Evolutionary conservation across 495 filamentous ascomycete species (phyloP).

Genomic region (Penicillium desertorum): DNA sequence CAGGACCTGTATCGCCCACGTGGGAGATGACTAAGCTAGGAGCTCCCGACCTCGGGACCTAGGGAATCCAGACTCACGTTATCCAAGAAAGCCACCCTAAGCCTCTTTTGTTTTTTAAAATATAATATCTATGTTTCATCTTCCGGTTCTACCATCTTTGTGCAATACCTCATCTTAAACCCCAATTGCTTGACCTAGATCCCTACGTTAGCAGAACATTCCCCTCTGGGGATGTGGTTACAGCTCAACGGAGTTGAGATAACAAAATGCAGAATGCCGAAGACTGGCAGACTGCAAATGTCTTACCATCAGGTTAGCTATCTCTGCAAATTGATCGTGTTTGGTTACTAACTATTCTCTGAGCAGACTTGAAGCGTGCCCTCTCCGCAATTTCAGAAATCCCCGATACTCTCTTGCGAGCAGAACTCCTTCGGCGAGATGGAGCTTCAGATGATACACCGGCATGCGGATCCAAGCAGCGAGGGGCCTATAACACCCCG

Average conservation of each 20-base stretch:
- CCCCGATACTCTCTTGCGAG: constrained; percentile 33
- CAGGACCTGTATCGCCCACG: constrained; percentile 1
- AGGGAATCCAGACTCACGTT: not conserved
- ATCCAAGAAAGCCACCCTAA: no score
- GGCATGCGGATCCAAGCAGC: constrained; percentile 60
- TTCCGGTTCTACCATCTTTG: not conserved
- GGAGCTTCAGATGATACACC: constrained; percentile 29
- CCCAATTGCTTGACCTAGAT: constrained; percentile 7
- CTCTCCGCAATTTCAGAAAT: constrained; percentile 28
- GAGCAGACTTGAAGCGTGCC: constrained; percentile 25
- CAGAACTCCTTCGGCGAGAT: constrained; percentile 36
- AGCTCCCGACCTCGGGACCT: no score
- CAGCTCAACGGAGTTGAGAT: constrained; percentile 8
- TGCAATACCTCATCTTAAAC: not conserved
- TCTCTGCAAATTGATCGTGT: not conserved
- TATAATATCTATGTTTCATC: not conserved
- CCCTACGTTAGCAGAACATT: not conserved
- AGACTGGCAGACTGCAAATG: constrained; percentile 19
- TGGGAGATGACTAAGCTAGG: constrained; percentile 3
- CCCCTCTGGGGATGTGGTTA: constrained; percentile 16
- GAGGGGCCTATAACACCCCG: constrained; percentile 62
- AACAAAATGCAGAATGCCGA: constrained; percentile 29
- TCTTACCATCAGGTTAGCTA: constrained; percentile 20
- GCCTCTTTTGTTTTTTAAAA: no score
- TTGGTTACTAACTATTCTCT: not conserved